Base-by-base conservation (phyloP, 2,329 filamentous ascomycete genomes). In the Eutypella sp. region DNA sequence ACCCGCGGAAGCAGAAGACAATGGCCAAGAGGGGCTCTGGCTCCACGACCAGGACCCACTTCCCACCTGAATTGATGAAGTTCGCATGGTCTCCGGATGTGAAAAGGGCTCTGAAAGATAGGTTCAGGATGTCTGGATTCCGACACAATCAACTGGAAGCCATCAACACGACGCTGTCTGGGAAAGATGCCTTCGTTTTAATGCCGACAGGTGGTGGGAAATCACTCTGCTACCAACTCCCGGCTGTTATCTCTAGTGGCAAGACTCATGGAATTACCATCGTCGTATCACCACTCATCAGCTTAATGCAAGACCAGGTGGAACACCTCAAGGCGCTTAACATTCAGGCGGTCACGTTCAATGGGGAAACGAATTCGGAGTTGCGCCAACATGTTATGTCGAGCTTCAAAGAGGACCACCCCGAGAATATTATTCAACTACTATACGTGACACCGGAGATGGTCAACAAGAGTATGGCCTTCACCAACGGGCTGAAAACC, bases 151-250 rank as follows among this genome's bases (percentile, higher is more conserved):
- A 99, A 62, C 75, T 97, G 2, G 89, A 97, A 66, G 91, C 93
- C 13, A 96, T 99, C 65, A 97, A 99, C 65, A 86, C 91, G 1
- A 97, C 93, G 0, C 72, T 99, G 39, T 75, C 73, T 24, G 93
- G 92, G 3, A 84, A 92, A 52, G 92, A 99, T 66, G 85, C 87
- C 0, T 99, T 99, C 63, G 87, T 99, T 15, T 74, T 99, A 33
- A 99, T 99, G 93, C 93, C 95, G 2, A 99, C 93, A 0, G 93
- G 93, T 44, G 93, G 93, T 49, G 93, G 93, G 36, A 99, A 99
- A 63, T 97, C 92, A 1, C 74, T 99, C 2, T 97, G 93, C 65
- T 99, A 99, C 63, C 95, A 99, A 64, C 71, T 99, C 11, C 95
- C 93, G 13, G 89, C 93, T 2, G 79, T 97, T 18, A 76, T 99